Conservation (phyloP, 805 yeast genomes). For the Barnettozyma sp. region DNA sequence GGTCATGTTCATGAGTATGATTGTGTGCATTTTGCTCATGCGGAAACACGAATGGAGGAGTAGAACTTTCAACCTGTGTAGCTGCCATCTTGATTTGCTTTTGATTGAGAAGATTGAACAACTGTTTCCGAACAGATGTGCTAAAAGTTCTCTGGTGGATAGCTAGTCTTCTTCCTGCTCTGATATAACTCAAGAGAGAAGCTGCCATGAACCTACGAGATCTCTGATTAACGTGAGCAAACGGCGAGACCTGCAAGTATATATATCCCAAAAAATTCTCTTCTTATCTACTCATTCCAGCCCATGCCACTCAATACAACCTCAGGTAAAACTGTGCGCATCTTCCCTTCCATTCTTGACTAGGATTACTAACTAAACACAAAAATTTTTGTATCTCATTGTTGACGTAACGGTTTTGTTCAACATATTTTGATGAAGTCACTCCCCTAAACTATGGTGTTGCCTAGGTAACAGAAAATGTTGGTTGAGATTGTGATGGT, state of each 20-base stretch:
- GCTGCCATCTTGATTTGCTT: conserved; percentile 7
- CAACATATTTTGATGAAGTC: conserved; percentile 2
- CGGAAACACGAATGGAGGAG: conserved; percentile 3
- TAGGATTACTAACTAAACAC: neutral
- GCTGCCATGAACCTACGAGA: too few species aligned
- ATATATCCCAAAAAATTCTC: too few species aligned
- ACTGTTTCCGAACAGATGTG: neutral
- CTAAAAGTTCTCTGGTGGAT: conserved; percentile 4
- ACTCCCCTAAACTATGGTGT: conserved; percentile 2
- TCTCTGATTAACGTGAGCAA: too few species aligned
- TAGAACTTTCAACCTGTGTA: conserved; percentile 5
- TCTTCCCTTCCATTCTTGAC: too few species aligned
- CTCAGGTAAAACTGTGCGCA: too few species aligned
- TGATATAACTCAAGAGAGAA: too few species aligned
- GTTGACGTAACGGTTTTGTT: conserved; percentile 3
- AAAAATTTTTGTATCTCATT: neutral
- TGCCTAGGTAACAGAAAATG: neutral
- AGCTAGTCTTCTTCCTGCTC: too few species aligned
- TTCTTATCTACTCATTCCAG: too few species aligned
- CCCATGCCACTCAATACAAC: too few species aligned
- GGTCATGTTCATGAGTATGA: conserved; percentile 10
- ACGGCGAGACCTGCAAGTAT: too few species aligned
- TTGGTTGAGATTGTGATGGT: too few species aligned
- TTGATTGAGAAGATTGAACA: conserved; percentile 6
- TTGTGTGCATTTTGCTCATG: conserved; percentile 1